Base-by-base conservation (phyloP, 176 grass and related monocot species). In the Oryza nivara region DNA sequence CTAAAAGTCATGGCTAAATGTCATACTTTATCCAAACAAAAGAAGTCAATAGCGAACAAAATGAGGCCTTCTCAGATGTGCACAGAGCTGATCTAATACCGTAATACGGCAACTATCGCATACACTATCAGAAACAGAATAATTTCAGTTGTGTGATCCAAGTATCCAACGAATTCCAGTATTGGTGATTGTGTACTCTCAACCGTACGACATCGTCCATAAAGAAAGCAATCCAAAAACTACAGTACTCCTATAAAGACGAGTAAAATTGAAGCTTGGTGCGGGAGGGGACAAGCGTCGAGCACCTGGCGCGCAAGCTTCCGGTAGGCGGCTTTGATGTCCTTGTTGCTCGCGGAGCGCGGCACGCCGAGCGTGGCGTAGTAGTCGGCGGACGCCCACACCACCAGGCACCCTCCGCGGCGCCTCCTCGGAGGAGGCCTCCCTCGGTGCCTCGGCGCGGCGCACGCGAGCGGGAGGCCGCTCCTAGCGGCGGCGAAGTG, bases 281-380 rank as follows among this genome's bases (percentile, higher is more conserved):
- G 23, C 32, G 7, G 30, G 26, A 70, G 80, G 28, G 61, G 63
- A 63, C 11, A 80, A 80, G 49, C 38, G 70, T 79, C 89, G 79
- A 93, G 46, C 58, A 99, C 96, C 96, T 99, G 93, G 65, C 96
- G 96, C 32, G 96, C 96, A 80, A 96, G 91, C 84, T 87, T 95
- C 61, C 96, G 85, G 82, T 99, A 99, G 3, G 96, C 96, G 25
- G 93, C 74, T 88, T 99, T 99, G 89, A 99, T 96, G 83, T 94
- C 96, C 65, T 96, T 99, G 81, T 67, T 87, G 78, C 78, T 86
- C 20, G 96, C 96, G 51, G 91, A 92, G 65, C 93, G 91, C 48
- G 88, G 72, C 61, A 99, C 86, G 63, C 96, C 96, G 12, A 99
- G 86, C 65, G 93, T 96, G 36, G 86, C 86, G 78, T 99, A 99